Percentiles rank a stretch among this genome's conserved stretches.
phyloP scores from a whole-genome alignment of 1,284 basidiomycete genomes.

The Leccinum subspadiceum region DNA sequence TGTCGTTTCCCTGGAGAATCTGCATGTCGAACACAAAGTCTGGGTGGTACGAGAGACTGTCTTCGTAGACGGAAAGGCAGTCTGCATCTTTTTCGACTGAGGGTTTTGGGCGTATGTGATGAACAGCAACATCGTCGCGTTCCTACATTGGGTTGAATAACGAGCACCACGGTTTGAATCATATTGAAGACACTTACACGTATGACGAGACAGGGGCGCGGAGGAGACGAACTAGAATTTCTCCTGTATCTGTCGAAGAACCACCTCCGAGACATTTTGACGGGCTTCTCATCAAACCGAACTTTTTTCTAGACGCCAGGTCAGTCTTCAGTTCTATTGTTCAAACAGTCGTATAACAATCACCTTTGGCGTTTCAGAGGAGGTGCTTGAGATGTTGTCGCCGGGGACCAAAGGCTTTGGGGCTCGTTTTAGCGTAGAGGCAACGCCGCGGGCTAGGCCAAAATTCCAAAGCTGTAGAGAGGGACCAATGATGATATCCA shows the following conservation, averaged over 20 bases:
- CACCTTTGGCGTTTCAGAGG: constrained; percentile 20
- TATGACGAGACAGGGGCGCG: constrained; percentile 29
- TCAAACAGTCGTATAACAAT: not conserved
- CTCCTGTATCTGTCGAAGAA: constrained; percentile 22
- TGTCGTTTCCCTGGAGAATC: constrained; percentile 17
- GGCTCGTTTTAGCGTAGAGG: constrained; percentile 5
- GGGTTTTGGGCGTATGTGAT: not conserved
- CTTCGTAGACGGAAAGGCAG: constrained; percentile 29
- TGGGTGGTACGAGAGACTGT: constrained; percentile 25
- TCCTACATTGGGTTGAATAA: constrained; percentile 14
- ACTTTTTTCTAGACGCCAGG: constrained; percentile 20
- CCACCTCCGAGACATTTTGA: constrained; percentile 23
- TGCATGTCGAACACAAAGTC: constrained; percentile 22
- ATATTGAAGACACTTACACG: constrained; percentile 20
- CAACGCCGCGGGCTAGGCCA: constrained; percentile 4
- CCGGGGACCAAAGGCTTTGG: constrained; percentile 5
- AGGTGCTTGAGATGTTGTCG: constrained; percentile 11
- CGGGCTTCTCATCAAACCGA: constrained; percentile 29
- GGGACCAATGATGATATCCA: constrained; percentile 25
- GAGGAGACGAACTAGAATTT: constrained; percentile 15
- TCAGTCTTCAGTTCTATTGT: constrained; percentile 11
- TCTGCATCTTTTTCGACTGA: constrained; percentile 21
- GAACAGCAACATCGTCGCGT: constrained; percentile 1
- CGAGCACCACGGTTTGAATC: not conserved
- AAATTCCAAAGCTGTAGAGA: constrained; percentile 26